A percentile compares a stretch with the other conserved stretches of the same genome.
Conservation (phyloP, 495 filamentous ascomycete genomes). For the Baudoinia panamericana region DNA sequence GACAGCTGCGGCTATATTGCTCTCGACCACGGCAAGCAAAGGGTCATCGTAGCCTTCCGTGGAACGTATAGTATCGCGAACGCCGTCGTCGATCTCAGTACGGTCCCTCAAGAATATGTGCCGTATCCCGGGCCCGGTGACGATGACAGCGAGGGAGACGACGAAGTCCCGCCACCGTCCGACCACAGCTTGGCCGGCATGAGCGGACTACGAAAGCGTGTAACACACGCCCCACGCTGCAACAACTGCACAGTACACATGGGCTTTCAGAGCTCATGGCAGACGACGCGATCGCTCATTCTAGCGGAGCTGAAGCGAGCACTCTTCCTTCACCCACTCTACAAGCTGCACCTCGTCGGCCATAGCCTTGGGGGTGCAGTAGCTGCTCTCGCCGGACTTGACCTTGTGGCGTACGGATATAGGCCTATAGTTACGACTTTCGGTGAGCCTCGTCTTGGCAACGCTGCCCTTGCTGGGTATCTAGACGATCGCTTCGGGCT, state of each 20-base stretch:
- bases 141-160: slow-evolving; percentile 19
- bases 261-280: slow-evolving; percentile 79
- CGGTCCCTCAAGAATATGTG: slow-evolving; percentile 76
- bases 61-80: slow-evolving; percentile 90
- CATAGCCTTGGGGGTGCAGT: slow-evolving; percentile 91
- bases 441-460: slow-evolving; percentile 80
- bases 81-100: slow-evolving; percentile 76
- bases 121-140: slow-evolving; percentile 54
- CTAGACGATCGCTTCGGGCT: slow-evolving; percentile 54
- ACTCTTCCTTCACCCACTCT: slow-evolving; percentile 47
- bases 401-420: slow-evolving; percentile 56
- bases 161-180: slow-evolving; percentile 18
- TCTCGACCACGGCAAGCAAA: slow-evolving; percentile 52
- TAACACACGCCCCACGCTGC: slow-evolving; percentile 33
- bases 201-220: neutral
- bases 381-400: slow-evolving; percentile 71
- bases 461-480: slow-evolving; percentile 53
- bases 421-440: slow-evolving; percentile 73
- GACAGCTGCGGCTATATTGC: slow-evolving; percentile 93
- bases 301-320: slow-evolving; percentile 45
- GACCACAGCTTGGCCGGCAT: slow-evolving; percentile 3
- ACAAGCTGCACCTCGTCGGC: slow-evolving; percentile 64
- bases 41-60: slow-evolving; percentile 83
- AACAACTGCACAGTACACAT: slow-evolving; percentile 80
- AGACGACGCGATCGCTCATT: slow-evolving; percentile 50